Evolutionary conservation across 495 filamentous ascomycete species (phyloP), one percentile per base, ranked within the genome.

Genomic region (Podospora anserina): DNA sequence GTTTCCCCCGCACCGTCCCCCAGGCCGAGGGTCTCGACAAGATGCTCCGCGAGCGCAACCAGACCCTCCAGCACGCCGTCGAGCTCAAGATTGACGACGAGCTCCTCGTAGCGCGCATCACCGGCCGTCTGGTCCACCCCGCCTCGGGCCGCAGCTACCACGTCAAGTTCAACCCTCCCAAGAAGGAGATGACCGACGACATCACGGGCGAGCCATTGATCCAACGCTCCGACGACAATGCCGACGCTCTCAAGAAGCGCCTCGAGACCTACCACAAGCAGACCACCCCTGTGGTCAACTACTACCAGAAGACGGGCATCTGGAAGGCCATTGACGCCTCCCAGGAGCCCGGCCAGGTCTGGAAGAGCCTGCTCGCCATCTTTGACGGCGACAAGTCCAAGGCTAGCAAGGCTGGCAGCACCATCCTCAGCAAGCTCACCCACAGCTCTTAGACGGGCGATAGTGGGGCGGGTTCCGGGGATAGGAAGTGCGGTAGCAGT

Each of bases 121-220:
- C 95, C 39, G 96, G 96, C 71, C 95, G 96, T 71, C 83, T 99
- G 66, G 82, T 99, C 73, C 96, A 99, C 86, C 94, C 94, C 39
- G 93, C 94, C 32, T 96, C 92, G 70, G 95, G 95, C 67, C 93
- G 95, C 73, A 92, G 91, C 66, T 99, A 99, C 85, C 95, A 99
- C 87, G 92, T 90, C 80, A 89, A 92, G 76, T 99, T 99, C 89
- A 97, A 97, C 88, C 96, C 95, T n/a, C 95, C 95, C 71, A 96
- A 96, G 86, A 81, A 87, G 68, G 66, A 85, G 68, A 98, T 98
- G 96, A 96, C 87, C 78, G 95, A 99, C 82, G 95, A 99, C 76
- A 77, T 98, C 67, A 97, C 96, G 18, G 96, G 95, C 76, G 95
- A 99, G 84, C 95, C 94, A 34, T 82, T 99, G 71, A 92, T 98